Evolutionary conservation across 148 eudicot genomes (phyloP), one percentile per base, ranked within the genome.

Genomic region (Rhododendron kiyosumense): DNA sequence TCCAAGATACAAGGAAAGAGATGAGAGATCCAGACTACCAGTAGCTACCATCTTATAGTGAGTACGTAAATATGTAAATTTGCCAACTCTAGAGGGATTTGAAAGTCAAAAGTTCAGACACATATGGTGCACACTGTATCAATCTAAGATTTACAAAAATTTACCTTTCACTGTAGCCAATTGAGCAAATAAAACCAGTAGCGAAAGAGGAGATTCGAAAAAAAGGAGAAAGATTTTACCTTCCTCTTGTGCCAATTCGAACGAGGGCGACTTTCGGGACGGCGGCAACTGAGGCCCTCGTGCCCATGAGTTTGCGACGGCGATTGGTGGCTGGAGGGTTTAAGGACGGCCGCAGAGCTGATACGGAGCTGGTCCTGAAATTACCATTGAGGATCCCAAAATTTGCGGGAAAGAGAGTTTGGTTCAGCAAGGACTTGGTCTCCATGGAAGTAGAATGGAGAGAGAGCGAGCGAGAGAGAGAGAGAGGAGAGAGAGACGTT

Each of bases 241-340:
- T 96, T 88, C 99, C 99, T 83, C 99, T 83, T 52, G 99, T 96
- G 57, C 99, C 99, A 81, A 96, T 95, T 86, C 97, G 88, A 54
- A 96, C 79, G 28, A 96, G 91, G 20, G 99, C 94, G 76, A 94
- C 86, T 83, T 92, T 94, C 15, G 90, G 87, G 51, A 89, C 91
- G 12, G 96, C 95, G 6, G 61, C 61, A 83, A 94, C 78, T 26
- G 97, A 94, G 51, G 96, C 94, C 88, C 88, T 89, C 3, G 90
- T 87, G 28, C 89, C 84, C 79, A 88, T 69, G 45, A 84, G 43
- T 69, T 80, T 86, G 63, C 81, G 89, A 86, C 87, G 48, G 13
- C 81, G 89, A 36, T 54, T 87, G 30, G 85, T 73, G 38, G 84
- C 59, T 24, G 92, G 90, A 28, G 90, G 79, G 86, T 87, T 90